Conservation (phyloP, 768 basidiomycete species). For the Boletus edulis region DNA sequence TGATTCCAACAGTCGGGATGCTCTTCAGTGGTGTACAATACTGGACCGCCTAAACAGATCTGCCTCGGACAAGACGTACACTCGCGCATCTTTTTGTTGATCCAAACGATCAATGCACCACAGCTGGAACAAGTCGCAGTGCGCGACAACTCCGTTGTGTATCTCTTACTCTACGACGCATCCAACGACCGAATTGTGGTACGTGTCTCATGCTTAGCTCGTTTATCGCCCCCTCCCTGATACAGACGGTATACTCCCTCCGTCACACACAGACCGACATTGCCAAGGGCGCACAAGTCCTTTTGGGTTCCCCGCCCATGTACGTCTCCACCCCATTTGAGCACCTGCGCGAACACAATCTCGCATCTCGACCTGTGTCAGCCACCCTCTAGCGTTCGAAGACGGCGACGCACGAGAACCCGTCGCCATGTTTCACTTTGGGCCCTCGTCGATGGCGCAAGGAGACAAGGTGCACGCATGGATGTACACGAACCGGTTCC, state of each 20-base stretch:
- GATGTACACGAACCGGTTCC: constrained; percentile 69
- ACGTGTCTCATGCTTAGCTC: constrained; percentile 5
- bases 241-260: too few relatives aligned
- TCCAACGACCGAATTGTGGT: constrained; percentile 34
- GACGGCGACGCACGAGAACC: constrained; percentile 48
- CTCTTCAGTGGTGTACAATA: too few relatives aligned
- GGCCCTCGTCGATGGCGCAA: too few relatives aligned
- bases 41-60: too few relatives aligned
- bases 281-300: constrained; percentile 51
- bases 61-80: too few relatives aligned
- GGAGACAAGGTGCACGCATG: constrained; percentile 41
- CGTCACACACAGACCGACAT: constrained; percentile 37
- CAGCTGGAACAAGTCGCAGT: constrained; percentile 9
- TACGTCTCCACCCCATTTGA: constrained; percentile 31
- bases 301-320: constrained; percentile 42
- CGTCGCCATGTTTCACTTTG: constrained; percentile 38
- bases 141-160: constrained; percentile 15
- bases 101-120: constrained; percentile 14
- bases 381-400: constrained; percentile 69
- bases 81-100: background rate
- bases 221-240: too few relatives aligned
- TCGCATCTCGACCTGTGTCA: constrained; percentile 33
- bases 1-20: too few relatives aligned
- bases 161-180: constrained; percentile 40
- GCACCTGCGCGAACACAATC: constrained; percentile 32